Evolutionary conservation across 345 rosid species (phyloP), one percentile per base, ranked within the genome.

Genomic region (Lepidium didymum): DNA sequence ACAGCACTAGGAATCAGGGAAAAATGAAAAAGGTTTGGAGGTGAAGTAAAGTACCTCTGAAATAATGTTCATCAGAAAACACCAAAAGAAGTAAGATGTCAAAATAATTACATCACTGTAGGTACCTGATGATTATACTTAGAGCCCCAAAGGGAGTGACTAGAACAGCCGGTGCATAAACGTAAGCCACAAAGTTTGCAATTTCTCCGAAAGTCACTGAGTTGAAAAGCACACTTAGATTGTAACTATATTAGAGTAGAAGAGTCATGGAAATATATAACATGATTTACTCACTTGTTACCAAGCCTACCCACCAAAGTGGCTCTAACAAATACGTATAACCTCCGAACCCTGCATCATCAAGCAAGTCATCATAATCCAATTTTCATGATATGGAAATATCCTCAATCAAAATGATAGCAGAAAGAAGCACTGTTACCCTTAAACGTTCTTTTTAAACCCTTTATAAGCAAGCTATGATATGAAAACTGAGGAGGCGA

Each of bases 241-340:
- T 6, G 29, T 25, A 47, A 5, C 15, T 11, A 2, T 11, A 2
- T 13, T 19, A 1, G 19, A 34, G 16, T 3, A 1, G 7, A 58
- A 40, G 44, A 13, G 34, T 31, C 3, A 40, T 23, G 55, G 9
- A 41, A 42, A 56, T 44, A 19, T 37, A 43, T 12, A 4, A 4
- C 12, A 12, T 29, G 16, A 3, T 19, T 10, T 4, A 84, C 89
- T 81, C 75, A 89, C 96, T 92, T 50, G 91, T 85, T 19, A 87
- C 72, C 90, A 92, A 85, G 74, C 98, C 98, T 0, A 76, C 88
- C 98, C 98, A 91, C 98, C 98, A 92, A 35, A 92, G 90, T 4
- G 98, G 98, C 85, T 89, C 96, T 14, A 87, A 44, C 78, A 89
- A 83, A 78, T 92, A 92, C 7, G 96, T 83, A 68, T 92, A 90